phyloP scores from a whole-genome alignment of 345 rosid genomes.

The Psidium friedrichsthalianum region DNA sequence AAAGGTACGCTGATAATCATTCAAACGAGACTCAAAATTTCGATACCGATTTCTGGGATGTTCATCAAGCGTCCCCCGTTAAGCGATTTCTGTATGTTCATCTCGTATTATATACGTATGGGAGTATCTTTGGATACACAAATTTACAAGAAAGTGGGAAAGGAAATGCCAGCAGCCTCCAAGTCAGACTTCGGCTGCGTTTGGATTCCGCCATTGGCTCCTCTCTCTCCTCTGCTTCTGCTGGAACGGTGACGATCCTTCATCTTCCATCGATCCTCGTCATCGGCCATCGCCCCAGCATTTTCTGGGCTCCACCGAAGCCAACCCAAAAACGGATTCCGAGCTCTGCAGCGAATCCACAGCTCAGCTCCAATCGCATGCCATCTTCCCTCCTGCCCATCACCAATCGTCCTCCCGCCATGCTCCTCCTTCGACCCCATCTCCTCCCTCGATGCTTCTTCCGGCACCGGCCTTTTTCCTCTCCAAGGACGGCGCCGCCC shows the following conservation, averaged over 20 bases:
- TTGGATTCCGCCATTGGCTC: background rate
- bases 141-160: background rate
- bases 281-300: background rate
- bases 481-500: background rate
- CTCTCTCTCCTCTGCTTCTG: background rate
- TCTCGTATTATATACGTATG: too few species aligned
- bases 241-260: background rate
- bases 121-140: too few species aligned
- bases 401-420: background rate
- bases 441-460: background rate
- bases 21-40: too few species aligned
- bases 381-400: constrained; percentile 9
- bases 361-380: background rate
- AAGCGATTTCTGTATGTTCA: too few species aligned
- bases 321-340: background rate
- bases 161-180: background rate
- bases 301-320: background rate
- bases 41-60: too few species aligned
- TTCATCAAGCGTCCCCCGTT: too few species aligned
- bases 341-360: background rate
- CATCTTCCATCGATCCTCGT: background rate
- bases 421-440: background rate
- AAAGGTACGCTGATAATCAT: too few species aligned
- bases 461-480: background rate
- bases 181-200: background rate